phyloP scores from a whole-genome alignment of 768 basidiomycete species.

The Ramaria rubella region DNA sequence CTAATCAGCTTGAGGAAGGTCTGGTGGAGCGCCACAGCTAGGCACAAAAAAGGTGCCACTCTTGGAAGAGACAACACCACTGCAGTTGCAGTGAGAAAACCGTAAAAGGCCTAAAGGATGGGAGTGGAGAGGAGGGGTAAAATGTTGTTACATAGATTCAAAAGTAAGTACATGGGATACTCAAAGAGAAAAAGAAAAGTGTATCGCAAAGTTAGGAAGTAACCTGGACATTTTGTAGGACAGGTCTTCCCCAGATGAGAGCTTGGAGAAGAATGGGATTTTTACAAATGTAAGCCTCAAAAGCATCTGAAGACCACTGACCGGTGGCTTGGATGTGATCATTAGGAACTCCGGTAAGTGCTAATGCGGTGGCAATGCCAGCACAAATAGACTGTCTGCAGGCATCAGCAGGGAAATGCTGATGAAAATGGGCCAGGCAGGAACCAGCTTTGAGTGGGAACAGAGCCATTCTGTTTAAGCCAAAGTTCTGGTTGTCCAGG shows the following conservation, averaged over 20 bases:
- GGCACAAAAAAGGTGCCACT: no score
- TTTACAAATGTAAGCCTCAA: slow-evolving; percentile 9
- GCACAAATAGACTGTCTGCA: slow-evolving; percentile 4
- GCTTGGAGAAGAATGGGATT: slow-evolving; percentile 2
- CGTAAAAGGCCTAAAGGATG: no score
- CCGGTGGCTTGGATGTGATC: slow-evolving; percentile 1
- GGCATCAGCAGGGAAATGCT: neutral
- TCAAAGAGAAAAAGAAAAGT: no score
- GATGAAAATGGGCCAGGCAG: neutral
- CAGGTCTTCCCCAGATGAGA: neutral
- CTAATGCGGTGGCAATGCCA: slow-evolving; percentile 3
- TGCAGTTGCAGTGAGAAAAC: no score
- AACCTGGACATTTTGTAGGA: neutral
- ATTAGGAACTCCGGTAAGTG: slow-evolving; percentile 1
- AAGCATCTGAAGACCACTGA: slow-evolving; percentile 7
- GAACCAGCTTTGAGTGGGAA: slow-evolving; percentile 7
- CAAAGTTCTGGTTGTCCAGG: slow-evolving; percentile 7
- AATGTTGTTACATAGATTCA: no score
- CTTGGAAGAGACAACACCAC: no score
- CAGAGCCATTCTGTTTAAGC: slow-evolving; percentile 1
- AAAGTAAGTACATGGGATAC: no score
- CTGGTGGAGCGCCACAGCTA: no score
- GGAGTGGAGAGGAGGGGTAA: no score
- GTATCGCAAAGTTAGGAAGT: no score
- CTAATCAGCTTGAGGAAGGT: no score